These are phyloP conservation scores for Pterocarpus santalinus DNA, from an alignment of 306 rosid genomes.

Conservation along the genomic window DNA sequence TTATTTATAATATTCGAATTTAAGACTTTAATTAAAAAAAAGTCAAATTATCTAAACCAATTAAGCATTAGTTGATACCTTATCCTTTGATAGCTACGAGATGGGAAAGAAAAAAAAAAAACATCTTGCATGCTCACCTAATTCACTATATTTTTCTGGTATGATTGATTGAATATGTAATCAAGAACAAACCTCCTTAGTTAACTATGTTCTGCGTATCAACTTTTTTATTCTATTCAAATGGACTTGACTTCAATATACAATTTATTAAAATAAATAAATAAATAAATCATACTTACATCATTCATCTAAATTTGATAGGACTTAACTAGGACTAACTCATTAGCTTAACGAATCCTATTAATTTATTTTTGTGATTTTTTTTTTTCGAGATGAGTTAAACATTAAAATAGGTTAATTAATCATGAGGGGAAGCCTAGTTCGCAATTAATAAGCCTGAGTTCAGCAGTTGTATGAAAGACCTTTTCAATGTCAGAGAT, in stretches of 20 bases:
- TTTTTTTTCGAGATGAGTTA: neutral
- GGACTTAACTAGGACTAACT: neutral
- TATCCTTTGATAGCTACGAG: neutral
- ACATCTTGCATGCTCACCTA: neutral
- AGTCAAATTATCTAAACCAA: no score
- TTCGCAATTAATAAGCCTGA: neutral
- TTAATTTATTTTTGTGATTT: neutral
- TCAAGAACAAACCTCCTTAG: neutral
- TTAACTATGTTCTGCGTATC: neutral
- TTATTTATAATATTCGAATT: no score
- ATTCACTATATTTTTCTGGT: neutral
- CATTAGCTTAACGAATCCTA: neutral
- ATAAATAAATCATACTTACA: neutral
- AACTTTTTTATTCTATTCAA: neutral
- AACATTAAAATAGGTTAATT: neutral
- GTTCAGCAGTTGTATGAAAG: no score
- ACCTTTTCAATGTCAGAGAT: no score
- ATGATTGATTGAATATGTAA: constrained; percentile 3
- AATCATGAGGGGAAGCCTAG: neutral
- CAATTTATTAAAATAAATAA: neutral
- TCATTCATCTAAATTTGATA: neutral
- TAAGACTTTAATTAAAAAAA: no score
- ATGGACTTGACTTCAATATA: neutral
- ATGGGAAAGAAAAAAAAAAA: neutral
- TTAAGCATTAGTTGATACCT: no score